Evolutionary conservation across 169 alveolate species (phyloP), one percentile per base, ranked within the genome.

Genomic region (Cryptosporidium viatorum): DNA sequence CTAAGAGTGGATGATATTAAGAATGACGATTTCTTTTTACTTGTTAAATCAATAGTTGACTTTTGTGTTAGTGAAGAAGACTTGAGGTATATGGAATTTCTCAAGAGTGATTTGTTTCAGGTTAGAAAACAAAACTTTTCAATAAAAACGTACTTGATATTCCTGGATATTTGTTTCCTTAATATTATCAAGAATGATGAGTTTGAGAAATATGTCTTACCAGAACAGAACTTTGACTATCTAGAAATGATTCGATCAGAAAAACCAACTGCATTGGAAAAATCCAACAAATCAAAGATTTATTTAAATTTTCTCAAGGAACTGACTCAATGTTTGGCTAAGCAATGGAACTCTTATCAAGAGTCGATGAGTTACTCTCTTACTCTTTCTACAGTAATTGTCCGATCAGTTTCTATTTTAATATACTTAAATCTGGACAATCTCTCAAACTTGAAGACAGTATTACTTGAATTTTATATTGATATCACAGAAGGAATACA

Each of bases 401-500:
- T 80, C 52, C 60, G 67, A 65, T 18, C 70, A 21, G 33, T 80
- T 21, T 59, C 75, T 18, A 80, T 80, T 10, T 41, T 65, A 18
- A 65, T 65, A 33, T 80, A 80, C 45, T 65, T 39, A 50, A 59
- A 48, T 31, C 37, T 35, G 23, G 39, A 26, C 3, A 41, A 55
- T 52, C 10, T 35, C 14, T 31, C 39, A 33, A 29, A 16, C 35
- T 35, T 59, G 5, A 43, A 41, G 23, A 65, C 21, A 35, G 26
- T 80, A 1, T 29, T 80, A 21, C 39, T 62, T 14, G 31, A 21
- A 23, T 39, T 41, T 26, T 62, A 80, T 80, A 8, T 21, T 35
- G 59, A 43, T n/a, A 67, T 65, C 55, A 60, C 89, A 37, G 41
- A 80, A n/a, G 89, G 89, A 10, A 80, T 80, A 9, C 89, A 80